Evolutionary conservation across 108 stramenopile genomes (phyloP).

Genomic region (Mayamaea pseudoterrestris): DNA sequence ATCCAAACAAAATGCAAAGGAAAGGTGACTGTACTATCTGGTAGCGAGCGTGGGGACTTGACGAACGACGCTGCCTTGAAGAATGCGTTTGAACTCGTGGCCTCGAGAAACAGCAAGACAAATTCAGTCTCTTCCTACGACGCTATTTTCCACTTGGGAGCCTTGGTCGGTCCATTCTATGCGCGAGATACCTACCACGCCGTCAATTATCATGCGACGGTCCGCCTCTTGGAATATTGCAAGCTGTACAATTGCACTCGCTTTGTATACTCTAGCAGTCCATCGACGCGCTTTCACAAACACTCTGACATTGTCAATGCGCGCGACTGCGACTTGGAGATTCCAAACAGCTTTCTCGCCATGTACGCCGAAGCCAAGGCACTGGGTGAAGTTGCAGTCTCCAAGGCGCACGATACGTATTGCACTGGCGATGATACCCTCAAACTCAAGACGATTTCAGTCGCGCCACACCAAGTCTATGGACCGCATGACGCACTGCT

Average conservation of each 20-base stretch:
- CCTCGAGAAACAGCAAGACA: slow-evolving; percentile 14
- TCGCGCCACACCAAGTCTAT: slow-evolving; percentile 97
- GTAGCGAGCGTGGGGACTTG: slow-evolving; percentile 65
- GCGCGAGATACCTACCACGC: slow-evolving; percentile 51
- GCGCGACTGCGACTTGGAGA: slow-evolving; percentile 59
- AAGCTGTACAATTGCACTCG: slow-evolving; percentile 72
- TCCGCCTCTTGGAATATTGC: slow-evolving; percentile 71
- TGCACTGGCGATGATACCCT: slow-evolving; percentile 11
- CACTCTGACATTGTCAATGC: slow-evolving; percentile 81
- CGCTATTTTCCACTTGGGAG: slow-evolving; percentile 91
- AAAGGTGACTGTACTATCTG: slow-evolving; percentile 20
- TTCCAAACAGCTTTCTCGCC: slow-evolving; percentile 57
- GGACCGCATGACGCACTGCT: slow-evolving; percentile 88
- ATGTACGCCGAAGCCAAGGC: slow-evolving; percentile 96
- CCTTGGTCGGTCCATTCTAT: slow-evolving; percentile 95
- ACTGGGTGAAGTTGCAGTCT: slow-evolving; percentile 70
- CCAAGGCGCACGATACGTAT: slow-evolving; percentile 24
- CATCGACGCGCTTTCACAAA: slow-evolving; percentile 94
- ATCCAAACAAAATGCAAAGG: slow-evolving; percentile 19
- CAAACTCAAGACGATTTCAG: slow-evolving; percentile 81
- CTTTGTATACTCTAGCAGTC: slow-evolving; percentile 85
- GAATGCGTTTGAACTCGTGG: slow-evolving; percentile 47
- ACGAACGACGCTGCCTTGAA: slow-evolving; percentile 64
- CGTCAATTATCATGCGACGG: slow-evolving; percentile 84
- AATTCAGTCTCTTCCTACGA: too few species aligned